Evolutionary conservation across 2,329 filamentous ascomycete species (phyloP), one percentile per base, ranked within the genome.

Genomic region (Sporothrix pallida): DNA sequence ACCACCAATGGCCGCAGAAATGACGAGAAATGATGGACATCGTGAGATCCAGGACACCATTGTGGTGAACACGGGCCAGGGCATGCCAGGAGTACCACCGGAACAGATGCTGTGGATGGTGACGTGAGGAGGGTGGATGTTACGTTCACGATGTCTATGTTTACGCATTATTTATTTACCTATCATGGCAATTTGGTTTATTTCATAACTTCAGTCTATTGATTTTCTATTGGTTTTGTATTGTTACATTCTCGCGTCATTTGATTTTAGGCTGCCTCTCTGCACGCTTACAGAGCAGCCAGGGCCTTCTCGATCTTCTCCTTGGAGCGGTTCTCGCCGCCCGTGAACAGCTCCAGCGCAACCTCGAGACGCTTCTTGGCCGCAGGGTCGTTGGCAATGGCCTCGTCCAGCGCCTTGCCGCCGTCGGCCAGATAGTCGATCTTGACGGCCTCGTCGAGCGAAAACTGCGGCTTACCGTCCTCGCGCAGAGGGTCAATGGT

Each of bases 351-450:
- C 37, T 80, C 79, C 42, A 86, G 76, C 9, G 83, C 83, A 72
- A 81, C 79, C 20, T 78, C 78, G 15, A 86, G 77, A 5, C 83
- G 79, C 17, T 79, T 79, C 54, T 78, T 79, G 0, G 82, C 80
- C 42, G 82, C 77, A 1, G 81, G 77, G 63, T 86, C 84, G 12
- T 78, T 78, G 44, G 79, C 79, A 71, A 85, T 84, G 3, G 84
- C 83, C 71, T 81, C 81, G 9, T 84, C 80, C 23, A 87, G 79
- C 72, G 80, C 81, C 44, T 77, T 81, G 4, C 85, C 85, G 7
- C 81, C 80, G 65, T 86, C 80, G 4, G 82, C 82, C 10, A 87
- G 82, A 73, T 86, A 87, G 75, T 87, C 84, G 1, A 84, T 78
- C 31, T 83, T 80, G 1, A 60, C 52, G 9, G 44, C 60, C 9